Base-by-base conservation (phyloP, 495 filamentous ascomycete genomes). In the Talaromyces ruber region DNA sequence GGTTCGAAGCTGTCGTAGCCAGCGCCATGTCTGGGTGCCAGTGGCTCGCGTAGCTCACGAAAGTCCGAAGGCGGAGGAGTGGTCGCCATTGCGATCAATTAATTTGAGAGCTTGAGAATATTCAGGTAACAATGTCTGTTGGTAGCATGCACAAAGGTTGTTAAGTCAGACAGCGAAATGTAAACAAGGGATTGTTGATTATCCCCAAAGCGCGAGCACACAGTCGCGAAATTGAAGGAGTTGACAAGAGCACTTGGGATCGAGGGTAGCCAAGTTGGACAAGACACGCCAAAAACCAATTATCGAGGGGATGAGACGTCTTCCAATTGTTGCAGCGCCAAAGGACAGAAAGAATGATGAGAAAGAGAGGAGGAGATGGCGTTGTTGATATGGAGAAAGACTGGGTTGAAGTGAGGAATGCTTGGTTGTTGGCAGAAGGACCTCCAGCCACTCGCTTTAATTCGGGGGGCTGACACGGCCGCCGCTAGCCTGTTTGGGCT, bases 1-100 rank as follows among this genome's bases (percentile, higher is more conserved):
- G 88, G 88, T 64, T 88, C 83, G 72, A 86, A 91, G 57, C 75
- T 70, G 74, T 95, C 89, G 62, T 83, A 81, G 67, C 79, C 85
- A 57, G 82, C 70, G 54, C 89, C 89, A 75, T 86, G 84, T 37
- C 82, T 84, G 18, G 92, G 92, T 43, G 91, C 88, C 54, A 84
- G 78, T 54, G 92, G 92, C 50, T 30, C 59, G 12, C 59, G 59
- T 28, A 78, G 76, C 47, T 60, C 59, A 18, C 45, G 59, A 7
- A 77, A 76, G 30, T 80, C 78, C 43, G 80, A 75, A 45, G 84
- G 84, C 18, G 86, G 86, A 43, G 89, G 88, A 64, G 91, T 91
- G 50, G 85, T 75, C 65, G 85, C 75, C 82, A 87, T 87, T 30
- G 39, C 28, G 43, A 47, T 29, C 37, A 21, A 22, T 43, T 26